Evolutionary conservation across 805 yeast species (phyloP).

Genomic region (Priceomyces haplophilus): DNA sequence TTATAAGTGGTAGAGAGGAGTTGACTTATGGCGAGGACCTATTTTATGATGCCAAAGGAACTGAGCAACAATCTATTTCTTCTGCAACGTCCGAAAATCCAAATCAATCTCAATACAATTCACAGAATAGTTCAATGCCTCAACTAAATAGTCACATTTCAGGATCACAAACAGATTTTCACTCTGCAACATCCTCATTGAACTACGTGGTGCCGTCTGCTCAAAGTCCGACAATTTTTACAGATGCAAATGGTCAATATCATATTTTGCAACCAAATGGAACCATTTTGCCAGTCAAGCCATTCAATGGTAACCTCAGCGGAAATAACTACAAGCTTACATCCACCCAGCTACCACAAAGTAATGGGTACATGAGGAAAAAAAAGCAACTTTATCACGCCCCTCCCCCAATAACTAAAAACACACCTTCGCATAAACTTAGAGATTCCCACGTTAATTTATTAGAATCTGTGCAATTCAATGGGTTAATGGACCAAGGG

Average conservation of each 20-base stretch:
- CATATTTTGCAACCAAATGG: slow-evolving; percentile 13
- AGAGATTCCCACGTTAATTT: slow-evolving; percentile 20
- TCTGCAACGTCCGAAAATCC: slow-evolving; percentile 1
- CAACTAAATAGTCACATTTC: neutral
- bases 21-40: slow-evolving; percentile 14
- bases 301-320: neutral
- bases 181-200: neutral
- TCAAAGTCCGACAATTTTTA: slow-evolving; percentile 2
- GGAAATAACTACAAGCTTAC: neutral
- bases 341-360: neutral
- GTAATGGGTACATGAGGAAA: slow-evolving; percentile 4
- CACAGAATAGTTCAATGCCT: neutral
- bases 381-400: slow-evolving; percentile 16
- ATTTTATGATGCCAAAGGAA: slow-evolving; percentile 9
- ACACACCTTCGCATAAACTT: slow-evolving; percentile 15
- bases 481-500: slow-evolving; percentile 13
- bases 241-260: slow-evolving; percentile 9
- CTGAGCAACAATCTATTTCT: neutral
- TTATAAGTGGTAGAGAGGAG: slow-evolving; percentile 16
- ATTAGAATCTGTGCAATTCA: slow-evolving; percentile 21
- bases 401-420: slow-evolving; percentile 16
- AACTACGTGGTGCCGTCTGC: neutral
- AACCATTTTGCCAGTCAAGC: slow-evolving; percentile 5
- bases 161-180: neutral
- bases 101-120: neutral